Evolutionary conservation across 2,329 filamentous ascomycete species (phyloP).

Genomic region (Aspergillus eucalypticola): DNA sequence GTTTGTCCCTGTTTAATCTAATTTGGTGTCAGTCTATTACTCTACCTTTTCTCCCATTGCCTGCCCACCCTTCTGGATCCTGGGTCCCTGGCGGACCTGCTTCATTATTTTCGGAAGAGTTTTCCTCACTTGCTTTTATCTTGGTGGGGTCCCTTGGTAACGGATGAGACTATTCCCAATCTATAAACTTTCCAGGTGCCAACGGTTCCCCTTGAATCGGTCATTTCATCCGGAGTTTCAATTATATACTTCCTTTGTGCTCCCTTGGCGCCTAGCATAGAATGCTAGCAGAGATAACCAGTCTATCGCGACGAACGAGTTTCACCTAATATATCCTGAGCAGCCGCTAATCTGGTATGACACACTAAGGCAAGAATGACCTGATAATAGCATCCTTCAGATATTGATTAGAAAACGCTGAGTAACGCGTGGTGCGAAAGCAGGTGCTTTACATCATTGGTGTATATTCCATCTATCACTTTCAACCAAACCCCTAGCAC

Average conservation of each 20-base stretch:
- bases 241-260: neutral
- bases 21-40: constrained; percentile 3
- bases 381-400: constrained; percentile 5
- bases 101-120: neutral
- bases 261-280: neutral
- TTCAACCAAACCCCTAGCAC: neutral
- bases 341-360: constrained; percentile 10
- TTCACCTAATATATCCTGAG: neutral
- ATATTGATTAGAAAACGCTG: neutral
- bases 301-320: neutral
- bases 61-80: neutral
- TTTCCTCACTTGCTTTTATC: constrained; percentile 1
- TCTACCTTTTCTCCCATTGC: neutral
- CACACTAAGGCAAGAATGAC: constrained; percentile 10
- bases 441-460: neutral
- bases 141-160: neutral
- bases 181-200: neutral
- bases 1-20: constrained; percentile 9
- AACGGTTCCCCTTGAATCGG: neutral
- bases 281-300: neutral
- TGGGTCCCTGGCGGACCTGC: neutral
- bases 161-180: neutral
- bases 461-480: neutral
- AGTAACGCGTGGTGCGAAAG: neutral
- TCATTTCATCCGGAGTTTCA: neutral